Percentiles rank a stretch among this genome's conserved stretches.
These are phyloP conservation scores for Fusarium newnesense DNA, from an alignment of 2,329 filamentous ascomycete species.

Conservation along the genomic window DNA sequence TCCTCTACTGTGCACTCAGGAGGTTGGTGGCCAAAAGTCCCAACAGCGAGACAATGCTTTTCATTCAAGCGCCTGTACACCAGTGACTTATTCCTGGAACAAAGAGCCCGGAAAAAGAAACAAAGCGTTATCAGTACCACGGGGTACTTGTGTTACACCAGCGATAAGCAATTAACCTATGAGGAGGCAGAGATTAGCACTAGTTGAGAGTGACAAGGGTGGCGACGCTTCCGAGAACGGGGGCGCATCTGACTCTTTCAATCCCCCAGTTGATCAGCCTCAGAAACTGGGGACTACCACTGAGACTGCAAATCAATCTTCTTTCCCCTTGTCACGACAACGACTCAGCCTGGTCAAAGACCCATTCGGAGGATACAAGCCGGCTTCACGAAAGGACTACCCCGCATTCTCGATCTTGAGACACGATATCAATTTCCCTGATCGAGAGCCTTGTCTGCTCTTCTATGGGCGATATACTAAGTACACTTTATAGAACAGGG, in stretches of 20 bases:
- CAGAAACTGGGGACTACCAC: neutral
- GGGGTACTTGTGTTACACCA: neutral
- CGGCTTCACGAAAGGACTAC: neutral
- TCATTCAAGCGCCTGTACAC: neutral
- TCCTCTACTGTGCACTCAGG: neutral
- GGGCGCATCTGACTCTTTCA: slow-evolving; percentile 33
- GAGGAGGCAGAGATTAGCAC: slow-evolving; percentile 25
- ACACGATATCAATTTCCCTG: neutral
- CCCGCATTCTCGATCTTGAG: slow-evolving; percentile 15
- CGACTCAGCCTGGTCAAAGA: slow-evolving; percentile 14
- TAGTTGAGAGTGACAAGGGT: slow-evolving; percentile 15
- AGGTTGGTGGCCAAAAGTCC: neutral
- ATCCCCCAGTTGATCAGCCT: slow-evolving; percentile 20
- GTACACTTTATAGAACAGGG: neutral
- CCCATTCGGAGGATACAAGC: neutral
- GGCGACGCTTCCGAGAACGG: slow-evolving; percentile 39
- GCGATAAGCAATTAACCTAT: slow-evolving; percentile 40
- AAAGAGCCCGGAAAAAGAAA: slow-evolving; percentile 7
- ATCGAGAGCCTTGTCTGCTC: slow-evolving; percentile 12
- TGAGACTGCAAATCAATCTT: slow-evolving; percentile 8
- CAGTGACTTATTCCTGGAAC: slow-evolving; percentile 3
- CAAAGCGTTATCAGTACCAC: slow-evolving; percentile 15
- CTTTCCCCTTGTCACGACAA: slow-evolving; percentile 2
- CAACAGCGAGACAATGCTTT: neutral
- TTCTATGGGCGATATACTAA: neutral